Evolutionary conservation across 208 protist species (phyloP).

Genomic region (Naegleria fowleri): DNA sequence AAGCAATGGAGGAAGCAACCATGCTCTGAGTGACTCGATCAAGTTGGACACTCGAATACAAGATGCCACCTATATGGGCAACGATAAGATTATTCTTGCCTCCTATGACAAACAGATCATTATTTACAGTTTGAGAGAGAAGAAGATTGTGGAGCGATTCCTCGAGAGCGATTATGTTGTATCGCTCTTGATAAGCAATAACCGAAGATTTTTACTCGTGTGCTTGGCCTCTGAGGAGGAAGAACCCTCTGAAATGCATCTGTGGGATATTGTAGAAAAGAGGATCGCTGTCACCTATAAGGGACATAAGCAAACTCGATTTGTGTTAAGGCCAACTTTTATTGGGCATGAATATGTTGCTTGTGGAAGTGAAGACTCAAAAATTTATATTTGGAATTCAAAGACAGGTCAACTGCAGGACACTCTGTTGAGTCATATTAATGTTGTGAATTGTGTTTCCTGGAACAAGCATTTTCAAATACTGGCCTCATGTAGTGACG

Average conservation of each 20-base stretch:
- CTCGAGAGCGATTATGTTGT: not conserved
- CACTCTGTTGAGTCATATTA: not conserved
- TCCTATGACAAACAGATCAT: not conserved
- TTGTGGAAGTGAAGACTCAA: conserved; percentile 9
- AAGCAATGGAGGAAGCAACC: not conserved
- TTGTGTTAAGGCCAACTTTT: not conserved
- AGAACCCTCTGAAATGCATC: not conserved
- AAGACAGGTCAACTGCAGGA: not conserved
- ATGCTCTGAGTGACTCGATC: not conserved
- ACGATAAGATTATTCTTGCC: not conserved
- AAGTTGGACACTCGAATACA: not conserved
- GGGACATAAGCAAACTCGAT: not conserved
- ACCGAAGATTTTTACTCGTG: not conserved
- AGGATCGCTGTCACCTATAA: not conserved
- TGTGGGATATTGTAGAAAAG: conserved; percentile 1
- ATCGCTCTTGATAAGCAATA: not conserved
- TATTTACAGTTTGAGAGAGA: too few species aligned
- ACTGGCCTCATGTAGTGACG: not conserved
- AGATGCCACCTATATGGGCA: not conserved
- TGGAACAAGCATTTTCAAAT: not conserved
- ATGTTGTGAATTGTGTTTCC: not conserved
- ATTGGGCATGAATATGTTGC: not conserved
- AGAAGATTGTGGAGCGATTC: not conserved
- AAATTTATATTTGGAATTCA: conserved; percentile 20
- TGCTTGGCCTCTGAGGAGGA: not conserved